phyloP scores from a whole-genome alignment of 306 rosid species.

The Pyrus bretschneideri region DNA sequence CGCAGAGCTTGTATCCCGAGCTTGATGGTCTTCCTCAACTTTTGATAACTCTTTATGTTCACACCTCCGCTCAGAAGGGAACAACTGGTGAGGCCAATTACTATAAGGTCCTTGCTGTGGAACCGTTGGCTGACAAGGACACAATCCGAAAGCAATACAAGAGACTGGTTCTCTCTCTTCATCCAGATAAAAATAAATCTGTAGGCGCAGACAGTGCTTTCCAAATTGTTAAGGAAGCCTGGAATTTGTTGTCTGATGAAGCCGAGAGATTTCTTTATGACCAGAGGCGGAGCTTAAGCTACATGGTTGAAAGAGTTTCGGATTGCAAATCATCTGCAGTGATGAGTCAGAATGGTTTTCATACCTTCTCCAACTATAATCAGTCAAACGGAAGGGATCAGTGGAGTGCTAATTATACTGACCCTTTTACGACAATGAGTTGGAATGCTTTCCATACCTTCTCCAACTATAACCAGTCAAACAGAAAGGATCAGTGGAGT shows the following conservation, averaged over 20 bases:
- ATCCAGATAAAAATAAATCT: constrained; percentile 80
- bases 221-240: constrained; percentile 57
- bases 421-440: not conserved
- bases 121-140: constrained; percentile 45
- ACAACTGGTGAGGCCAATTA: constrained; percentile 48
- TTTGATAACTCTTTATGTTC: constrained; percentile 53
- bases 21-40: constrained; percentile 59
- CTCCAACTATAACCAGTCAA: not conserved
- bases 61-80: constrained; percentile 50
- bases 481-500: not conserved
- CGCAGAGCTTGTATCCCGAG: constrained; percentile 47
- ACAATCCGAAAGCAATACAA: constrained; percentile 50
- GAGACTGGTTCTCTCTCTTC: constrained; percentile 51
- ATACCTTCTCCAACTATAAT: constrained; percentile 15
- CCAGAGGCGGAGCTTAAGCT: constrained; percentile 21
- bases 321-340: constrained; percentile 22
- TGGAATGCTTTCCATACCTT: not conserved
- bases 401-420: constrained; percentile 11
- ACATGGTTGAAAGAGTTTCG: constrained; percentile 9
- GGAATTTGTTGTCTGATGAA: constrained; percentile 54
- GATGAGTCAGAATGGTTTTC: constrained; percentile 30
- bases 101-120: constrained; percentile 69
- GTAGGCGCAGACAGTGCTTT: constrained; percentile 77
- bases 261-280: constrained; percentile 36
- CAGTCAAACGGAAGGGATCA: constrained; percentile 21